Base-by-base conservation (phyloP, 2,329 filamentous ascomycete species). In the Calonectria pauciramosa region DNA sequence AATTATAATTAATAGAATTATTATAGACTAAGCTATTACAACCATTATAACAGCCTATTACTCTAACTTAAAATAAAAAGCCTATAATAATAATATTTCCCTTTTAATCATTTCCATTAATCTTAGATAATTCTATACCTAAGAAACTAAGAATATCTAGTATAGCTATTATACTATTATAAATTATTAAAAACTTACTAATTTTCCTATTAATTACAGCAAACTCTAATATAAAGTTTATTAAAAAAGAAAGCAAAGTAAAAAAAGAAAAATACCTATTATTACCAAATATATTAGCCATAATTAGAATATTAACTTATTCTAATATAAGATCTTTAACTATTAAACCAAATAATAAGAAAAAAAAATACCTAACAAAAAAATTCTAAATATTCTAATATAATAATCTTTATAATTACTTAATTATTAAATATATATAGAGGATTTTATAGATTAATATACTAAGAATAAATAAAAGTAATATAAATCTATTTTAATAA, bases 1-100 rank as follows among this genome's bases (percentile, higher is more conserved):
- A 52, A 28, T 14, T 23, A 28, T 3, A 28, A 1, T 18, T 4
- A 9, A 1, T 4, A 6, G 23, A 52, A 67, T 54, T n/a, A 54
- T 67, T n/a, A 52, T 20, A 67, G 28, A 32, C 30, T 32, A 4
- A 32, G 30, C 30, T 8, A 4, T 32, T 8, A 8, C 30, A 32
- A 32, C 30, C 30, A 32, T 8, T 32, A 32, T 8, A 70, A 64
- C 32, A 64, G 10, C 44, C 56, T 34, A 14, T 4, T 52, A 70
- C 68, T 70, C 41, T 23, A 70, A 64, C 56, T 64, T 41, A 70
- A 36, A 52, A 70, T 32, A 70, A 70, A 70, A 70, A 54, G 30
- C 30, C 30, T 32, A 8, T 8, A 32, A 8, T 8, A 32, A 8
- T 8, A 4, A 32, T n/a, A n/a, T n/a, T n/a, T n/a, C n/a, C n/a